Base-by-base conservation (phyloP, 139 green algal genomes). In the Gonium pectorale region DNA sequence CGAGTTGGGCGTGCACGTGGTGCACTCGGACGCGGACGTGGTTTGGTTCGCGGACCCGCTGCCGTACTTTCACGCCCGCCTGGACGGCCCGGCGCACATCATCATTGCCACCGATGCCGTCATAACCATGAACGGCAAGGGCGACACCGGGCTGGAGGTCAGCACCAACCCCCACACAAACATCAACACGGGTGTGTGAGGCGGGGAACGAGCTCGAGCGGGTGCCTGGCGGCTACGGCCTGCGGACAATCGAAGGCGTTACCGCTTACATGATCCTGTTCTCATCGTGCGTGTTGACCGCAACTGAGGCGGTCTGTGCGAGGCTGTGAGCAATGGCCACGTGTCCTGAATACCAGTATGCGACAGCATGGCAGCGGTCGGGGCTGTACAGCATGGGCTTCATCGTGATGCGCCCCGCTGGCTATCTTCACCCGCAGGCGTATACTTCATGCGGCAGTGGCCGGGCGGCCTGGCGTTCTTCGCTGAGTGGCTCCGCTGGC, bases 371-470 rank as follows among this genome's bases (percentile, higher is more conserved):
- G n/a, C n/a, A n/a, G n/a, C n/a, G n/a, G n/a, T n/a, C n/a, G n/a
- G n/a, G n/a, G n/a, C n/a, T n/a, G n/a, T n/a, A n/a, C n/a, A n/a
- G n/a, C n/a, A n/a, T n/a, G n/a, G n/a, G n/a, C n/a, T n/a, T n/a
- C n/a, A n/a, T n/a, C n/a, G n/a, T n/a, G n/a, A n/a, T n/a, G n/a
- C n/a, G n/a, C n/a, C n/a, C n/a, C n/a, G n/a, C n/a, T n/a, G n/a
- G n/a, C n/a, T n/a, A n/a, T 67, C 1, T 33, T 43, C n/a, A 3
- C 27, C 9, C 26, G 35, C 81, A 90, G 87, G 87, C 21, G 29
- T 91, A 7, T 91, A 91, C 67, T 89, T 87, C 33, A 66, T 91
- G 17, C 73, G 77, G 40, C 72, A 91, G 35, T 89, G 77, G 40
- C 35, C 37, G 3, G 70, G 44, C 6, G 87, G 87, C 38, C 31